Evolutionary conservation across 2,329 filamentous ascomycete species (phyloP), one percentile per base, ranked within the genome.

Genomic region (Colletotrichum limetticola): DNA sequence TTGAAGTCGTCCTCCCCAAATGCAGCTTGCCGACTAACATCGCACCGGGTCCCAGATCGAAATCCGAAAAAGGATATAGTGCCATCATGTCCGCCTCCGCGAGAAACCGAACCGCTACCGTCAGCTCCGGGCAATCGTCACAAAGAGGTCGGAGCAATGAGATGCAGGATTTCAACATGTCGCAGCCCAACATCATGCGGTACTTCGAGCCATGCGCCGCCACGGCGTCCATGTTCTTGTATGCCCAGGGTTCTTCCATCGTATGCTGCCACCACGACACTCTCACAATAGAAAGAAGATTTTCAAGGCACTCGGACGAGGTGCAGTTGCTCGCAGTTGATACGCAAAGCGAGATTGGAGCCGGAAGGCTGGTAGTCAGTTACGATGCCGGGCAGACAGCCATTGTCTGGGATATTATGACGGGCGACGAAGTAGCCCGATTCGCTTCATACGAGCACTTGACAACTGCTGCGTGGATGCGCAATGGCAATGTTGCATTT

Each of bases 341-440:
- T 82, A 98, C 95, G 79, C 91, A 94, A 68, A 98, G 95, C 82
- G 95, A 98, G 77, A 86, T 91, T 74, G 95, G 95, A 3, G 92
- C 93, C 1, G 97, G 96, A 32, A 89, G 95, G 75, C 85, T 97
- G 73, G 95, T 97, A 2, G 94, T 98, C 74, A 98, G 95, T 84
- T 98, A 98, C 79, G 97, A 99, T 86, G 90, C 90, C 22, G 93
- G 94, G 49, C 94, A 96, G 82, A 98, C 94, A 1, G 95, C 95
- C 4, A 98, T 98, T 79, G 94, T 98, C 8, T 99, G 97, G 97
- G 96, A 99, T 83, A 88, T 98, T 74, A 91, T 97, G 85, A 97
- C 95, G 0, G 97, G 97, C 61, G 92, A 95, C 72, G 95, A 98
- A 82, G 89, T 98, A 71, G 92, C 96, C 52, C 90, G 95, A n/a